Base-by-base conservation (phyloP, 1,284 basidiomycete species). In the Ceratorhiza oryzae-sativae region DNA sequence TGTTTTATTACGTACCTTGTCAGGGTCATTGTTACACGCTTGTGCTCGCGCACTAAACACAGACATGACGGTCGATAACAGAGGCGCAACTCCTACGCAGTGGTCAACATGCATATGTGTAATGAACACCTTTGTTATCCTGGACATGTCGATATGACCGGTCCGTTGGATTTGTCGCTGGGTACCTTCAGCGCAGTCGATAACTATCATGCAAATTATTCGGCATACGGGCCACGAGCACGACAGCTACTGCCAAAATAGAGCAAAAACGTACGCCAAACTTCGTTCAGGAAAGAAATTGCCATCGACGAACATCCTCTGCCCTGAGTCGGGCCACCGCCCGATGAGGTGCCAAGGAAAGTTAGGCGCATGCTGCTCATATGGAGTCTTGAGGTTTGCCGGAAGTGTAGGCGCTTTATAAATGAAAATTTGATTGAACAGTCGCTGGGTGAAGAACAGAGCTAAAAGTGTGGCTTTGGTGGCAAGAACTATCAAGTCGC, bases 81-180 rank as follows among this genome's bases (percentile, higher is more conserved):
- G 82, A 0, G 92, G 88, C 20, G 92, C 86, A 27, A 94, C 83
- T 8, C 93, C 94, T 83, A 93, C 88, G 45, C 88, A 85, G 80
- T 95, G 93, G 80, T 94, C 92, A 30, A 88, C 42, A 20, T 70
- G 67, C 67, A 70, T 70, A 36, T 70, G 67, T 5, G 67, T 70
- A 15, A 70, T 70, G n/a, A 70, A 70, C n/a, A 70, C 30, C 36
- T 59, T 70, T 25, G 67, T 36, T 41, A 70, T 45, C 20, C 42
- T 70, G 25, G 39, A 39, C 3, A 70, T 42, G 53, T 70, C 63
- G 13, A 70, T 46, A 32, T 70, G 41, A 8, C 25, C 34, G 12
- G 53, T 20, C 20, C 55, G 55, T 25, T 59, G 67, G 32, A 70
- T 70, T 32, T 70, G 67, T 39, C 67, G 67, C 25, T 70, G 67